These are phyloP conservation scores for Byssoonygena ceratinophila DNA, from an alignment of 2,329 filamentous ascomycete species.

Conservation along the genomic window DNA sequence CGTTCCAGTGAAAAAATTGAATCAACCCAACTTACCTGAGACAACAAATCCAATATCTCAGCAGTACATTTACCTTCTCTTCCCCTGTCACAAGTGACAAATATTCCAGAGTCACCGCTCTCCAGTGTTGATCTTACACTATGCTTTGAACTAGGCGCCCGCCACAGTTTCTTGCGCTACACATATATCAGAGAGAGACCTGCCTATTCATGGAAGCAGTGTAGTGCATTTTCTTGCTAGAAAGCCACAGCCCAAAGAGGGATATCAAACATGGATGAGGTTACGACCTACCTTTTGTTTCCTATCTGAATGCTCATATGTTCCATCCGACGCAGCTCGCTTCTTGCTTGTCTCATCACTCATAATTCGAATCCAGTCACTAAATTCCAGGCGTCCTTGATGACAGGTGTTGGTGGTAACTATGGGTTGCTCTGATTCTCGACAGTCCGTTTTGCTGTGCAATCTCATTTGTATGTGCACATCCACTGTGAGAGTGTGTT, in stretches of 20 bases:
- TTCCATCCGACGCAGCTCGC: constrained; percentile 24
- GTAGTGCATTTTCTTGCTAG: background rate
- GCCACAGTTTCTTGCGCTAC: constrained; percentile 21
- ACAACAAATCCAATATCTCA: constrained; percentile 49
- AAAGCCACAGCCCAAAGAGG: background rate
- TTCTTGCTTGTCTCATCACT: constrained; percentile 16
- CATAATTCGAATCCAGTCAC: background rate
- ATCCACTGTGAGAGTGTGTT: too few relatives aligned
- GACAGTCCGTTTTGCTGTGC: too few relatives aligned
- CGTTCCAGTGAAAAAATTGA: background rate
- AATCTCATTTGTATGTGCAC: background rate
- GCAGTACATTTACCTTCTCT: constrained; percentile 50
- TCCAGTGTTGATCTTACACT: constrained; percentile 25
- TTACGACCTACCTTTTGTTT: constrained; percentile 26
- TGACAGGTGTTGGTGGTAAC: background rate
- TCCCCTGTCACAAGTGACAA: constrained; percentile 53
- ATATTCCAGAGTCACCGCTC: constrained; percentile 50
- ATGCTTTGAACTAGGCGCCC: constrained; percentile 18
- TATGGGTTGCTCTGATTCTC: too few relatives aligned
- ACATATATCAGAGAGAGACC: constrained; percentile 10
- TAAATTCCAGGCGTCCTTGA: background rate
- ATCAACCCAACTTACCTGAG: constrained; percentile 34
- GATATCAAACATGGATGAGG: background rate
- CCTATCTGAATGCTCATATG: constrained; percentile 23
- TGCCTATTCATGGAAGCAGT: background rate